Evolutionary conservation across 495 filamentous ascomycete genomes (phyloP), one percentile per base, ranked within the genome.

Genomic region (Pyrenopolyporus hunteri): DNA sequence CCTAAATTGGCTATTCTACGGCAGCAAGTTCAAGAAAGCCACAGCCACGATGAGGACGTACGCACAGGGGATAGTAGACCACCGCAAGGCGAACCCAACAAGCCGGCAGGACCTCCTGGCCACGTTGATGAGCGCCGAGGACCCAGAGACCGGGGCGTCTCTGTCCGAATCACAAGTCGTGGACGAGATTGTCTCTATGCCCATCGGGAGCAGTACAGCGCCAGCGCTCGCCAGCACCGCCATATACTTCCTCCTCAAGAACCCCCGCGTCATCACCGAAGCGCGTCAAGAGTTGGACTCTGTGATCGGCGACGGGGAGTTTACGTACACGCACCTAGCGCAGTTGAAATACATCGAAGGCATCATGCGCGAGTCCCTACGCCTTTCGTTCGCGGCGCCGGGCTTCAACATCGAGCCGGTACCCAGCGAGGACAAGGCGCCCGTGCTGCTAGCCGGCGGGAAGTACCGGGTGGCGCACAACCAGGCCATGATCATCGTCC

Each of bases 31-130:
- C 59, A 77, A 78, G 55, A 69, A 71, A 6, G 80, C 87, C 52
- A 84, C 84, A 28, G 73, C 72, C 3, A 71, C 79, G 19, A 73
- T 88, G 65, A 79, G 79, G 0, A 70, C 74, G 1, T 76, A 82
- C 8, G 80, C 85, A 3, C 74, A 78, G 16, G 84, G 90, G 9
- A 55, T 90, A 4, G 73, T 92, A 0, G 69, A 82, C 31, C 66
- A 83, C 17, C 81, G 88, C 13, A 80, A 79, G 26, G 74, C 79
- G 4, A 75, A 88, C 58, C 81, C 83, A 0, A 77, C 79, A 0
- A 82, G 85, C 7, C 85, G 85, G 43, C 82, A 84, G 37, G 89
- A 92, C 72, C 71, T 92, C 3, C 80, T 92, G 8, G 85, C 85
- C 73, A 80, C 83, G 0, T 77, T 93, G 70, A 73, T 92, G 60